These are phyloP conservation scores for Peronosclerospora sorghi DNA, from an alignment of 352 stramenopile genomes.

Conservation along the genomic window DNA sequence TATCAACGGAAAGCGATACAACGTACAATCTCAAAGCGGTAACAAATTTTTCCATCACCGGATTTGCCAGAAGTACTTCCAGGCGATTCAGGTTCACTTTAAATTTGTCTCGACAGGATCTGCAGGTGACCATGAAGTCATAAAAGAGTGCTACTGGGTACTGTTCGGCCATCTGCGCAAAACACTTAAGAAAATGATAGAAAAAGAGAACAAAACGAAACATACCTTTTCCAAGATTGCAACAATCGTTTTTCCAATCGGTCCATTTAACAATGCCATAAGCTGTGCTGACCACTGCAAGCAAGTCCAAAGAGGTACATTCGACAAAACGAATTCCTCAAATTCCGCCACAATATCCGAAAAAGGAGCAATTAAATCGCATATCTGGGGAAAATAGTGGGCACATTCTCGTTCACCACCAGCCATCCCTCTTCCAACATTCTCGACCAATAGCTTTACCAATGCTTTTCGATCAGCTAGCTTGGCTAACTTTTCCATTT, in stretches of 20 bases:
- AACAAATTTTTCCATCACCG: conserved; percentile 77
- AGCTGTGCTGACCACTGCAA: conserved; percentile 69
- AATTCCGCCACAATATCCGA: conserved; percentile 34
- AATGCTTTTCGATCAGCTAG: conserved; percentile 32
- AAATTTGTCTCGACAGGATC: conserved; percentile 18
- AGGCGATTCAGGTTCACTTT: conserved; percentile 45
- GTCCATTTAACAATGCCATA: conserved; percentile 52
- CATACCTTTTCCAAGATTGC: conserved; percentile 62
- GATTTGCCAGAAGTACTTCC: conserved; percentile 38
- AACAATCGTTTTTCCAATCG: conserved; percentile 45
- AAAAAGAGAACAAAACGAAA: not conserved
- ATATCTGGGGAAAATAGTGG: conserved; percentile 68
- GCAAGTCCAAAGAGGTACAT: conserved; percentile 70
- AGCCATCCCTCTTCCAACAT: conserved; percentile 54
- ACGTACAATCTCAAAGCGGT: conserved; percentile 58
- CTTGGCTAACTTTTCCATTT: conserved; percentile 22
- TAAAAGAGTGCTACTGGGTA: conserved; percentile 73
- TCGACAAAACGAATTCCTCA: conserved; percentile 28
- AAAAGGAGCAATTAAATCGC: conserved; percentile 45
- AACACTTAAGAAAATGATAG: not conserved
- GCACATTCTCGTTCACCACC: conserved; percentile 48
- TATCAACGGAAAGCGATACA: not conserved
- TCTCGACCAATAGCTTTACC: conserved; percentile 38
- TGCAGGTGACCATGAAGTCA: conserved; percentile 67
- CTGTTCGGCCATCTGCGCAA: conserved; percentile 48